These are phyloP conservation scores for Fusarium sp. DNA, from an alignment of 2,329 filamentous ascomycete species.

Conservation along the genomic window DNA sequence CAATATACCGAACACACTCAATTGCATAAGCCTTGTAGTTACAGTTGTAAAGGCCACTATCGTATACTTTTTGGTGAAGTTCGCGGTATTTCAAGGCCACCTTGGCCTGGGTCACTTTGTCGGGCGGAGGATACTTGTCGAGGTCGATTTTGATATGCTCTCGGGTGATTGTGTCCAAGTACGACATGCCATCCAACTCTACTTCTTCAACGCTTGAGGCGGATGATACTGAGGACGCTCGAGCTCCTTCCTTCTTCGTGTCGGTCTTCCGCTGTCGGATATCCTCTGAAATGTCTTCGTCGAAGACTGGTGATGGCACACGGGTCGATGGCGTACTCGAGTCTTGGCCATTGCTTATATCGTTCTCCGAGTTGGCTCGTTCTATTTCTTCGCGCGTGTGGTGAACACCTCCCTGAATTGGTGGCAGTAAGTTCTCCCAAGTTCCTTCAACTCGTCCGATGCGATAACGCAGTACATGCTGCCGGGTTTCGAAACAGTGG, in stretches of 20 bases:
- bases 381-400: slow-evolving; percentile 59
- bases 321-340: slow-evolving; percentile 67
- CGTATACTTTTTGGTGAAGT: slow-evolving; percentile 77
- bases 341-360: slow-evolving; percentile 38
- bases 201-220: slow-evolving; percentile 65
- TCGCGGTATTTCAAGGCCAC: slow-evolving; percentile 87
- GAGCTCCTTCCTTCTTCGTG: slow-evolving; percentile 34
- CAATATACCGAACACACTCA: slow-evolving; percentile 78
- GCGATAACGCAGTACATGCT: slow-evolving; percentile 83
- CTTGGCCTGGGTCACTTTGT: slow-evolving; percentile 77
- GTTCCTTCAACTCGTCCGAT: slow-evolving; percentile 84
- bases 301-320: slow-evolving; percentile 64
- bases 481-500: slow-evolving; percentile 82
- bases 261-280: slow-evolving; percentile 49
- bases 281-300: slow-evolving; percentile 53
- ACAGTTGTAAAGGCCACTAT: slow-evolving; percentile 84
- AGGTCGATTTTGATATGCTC: slow-evolving; percentile 82
- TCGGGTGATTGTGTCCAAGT: slow-evolving; percentile 79
- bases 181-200: slow-evolving; percentile 66
- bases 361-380: slow-evolving; percentile 34
- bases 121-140: slow-evolving; percentile 83
- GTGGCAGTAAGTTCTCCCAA: slow-evolving; percentile 91
- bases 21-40: slow-evolving; percentile 83
- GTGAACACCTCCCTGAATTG: slow-evolving; percentile 90
- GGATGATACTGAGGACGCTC: slow-evolving; percentile 70